Percentiles rank a stretch among this genome's conserved stretches.
These are phyloP conservation scores for Venturia nashicola DNA, from an alignment of 2,329 filamentous ascomycete species.

Conservation along the genomic window DNA sequence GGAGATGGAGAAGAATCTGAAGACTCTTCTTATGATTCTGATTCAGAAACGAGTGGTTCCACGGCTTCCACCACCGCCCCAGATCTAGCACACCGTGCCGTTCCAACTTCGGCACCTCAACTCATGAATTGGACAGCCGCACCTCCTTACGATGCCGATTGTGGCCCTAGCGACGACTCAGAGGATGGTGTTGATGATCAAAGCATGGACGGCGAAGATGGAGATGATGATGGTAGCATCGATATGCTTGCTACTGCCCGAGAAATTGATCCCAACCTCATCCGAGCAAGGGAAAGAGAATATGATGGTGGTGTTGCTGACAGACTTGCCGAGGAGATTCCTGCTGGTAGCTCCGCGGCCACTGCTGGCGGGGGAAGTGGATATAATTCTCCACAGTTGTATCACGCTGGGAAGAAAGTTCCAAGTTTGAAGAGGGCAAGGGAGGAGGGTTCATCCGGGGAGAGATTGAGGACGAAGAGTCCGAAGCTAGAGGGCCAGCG, in stretches of 20 bases:
- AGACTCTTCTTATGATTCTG: constrained; percentile 9
- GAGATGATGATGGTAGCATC: constrained; percentile 23
- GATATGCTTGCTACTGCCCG: constrained; percentile 35
- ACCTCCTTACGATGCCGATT: background rate
- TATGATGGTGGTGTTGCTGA: constrained; percentile 36
- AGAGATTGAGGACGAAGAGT: background rate
- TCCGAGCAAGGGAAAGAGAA: constrained; percentile 30
- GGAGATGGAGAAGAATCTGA: constrained; percentile 20
- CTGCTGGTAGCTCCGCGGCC: constrained; percentile 34
- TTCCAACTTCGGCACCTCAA: constrained; percentile 18
- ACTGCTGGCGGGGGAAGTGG: constrained; percentile 37
- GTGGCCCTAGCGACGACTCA: background rate
- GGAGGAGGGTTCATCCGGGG: background rate
- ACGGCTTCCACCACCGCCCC: background rate
- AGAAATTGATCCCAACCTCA: constrained; percentile 27
- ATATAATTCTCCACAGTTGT: constrained; percentile 26
- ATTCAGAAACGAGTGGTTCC: background rate
- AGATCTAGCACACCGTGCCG: background rate
- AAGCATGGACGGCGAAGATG: constrained; percentile 12
- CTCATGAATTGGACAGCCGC: constrained; percentile 12
- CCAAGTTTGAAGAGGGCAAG: background rate
- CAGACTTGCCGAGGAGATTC: constrained; percentile 35
- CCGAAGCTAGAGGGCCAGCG: background rate
- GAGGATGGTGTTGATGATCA: constrained; percentile 10
- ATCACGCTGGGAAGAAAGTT: background rate